A percentile compares a stretch with the other conserved stretches of the same genome.
Conservation (phyloP, 768 basidiomycete species). For the Agaricus subrufescens region DNA sequence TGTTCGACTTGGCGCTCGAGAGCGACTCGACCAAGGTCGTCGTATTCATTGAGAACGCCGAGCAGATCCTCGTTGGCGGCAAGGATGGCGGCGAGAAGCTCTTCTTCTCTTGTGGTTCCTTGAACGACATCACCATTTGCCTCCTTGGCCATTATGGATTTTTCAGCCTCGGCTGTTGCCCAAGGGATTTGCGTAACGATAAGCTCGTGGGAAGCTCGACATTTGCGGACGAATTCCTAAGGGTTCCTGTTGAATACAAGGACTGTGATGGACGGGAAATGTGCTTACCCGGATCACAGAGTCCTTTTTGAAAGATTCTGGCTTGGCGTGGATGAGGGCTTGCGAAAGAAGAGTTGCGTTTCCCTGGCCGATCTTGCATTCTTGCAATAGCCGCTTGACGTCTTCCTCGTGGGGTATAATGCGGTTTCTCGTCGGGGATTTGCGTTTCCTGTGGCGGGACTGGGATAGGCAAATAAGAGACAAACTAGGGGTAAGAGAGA, state of each 20-base stretch:
- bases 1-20: slow-evolving; percentile 62
- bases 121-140: slow-evolving; percentile 12
- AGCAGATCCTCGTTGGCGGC: slow-evolving; percentile 69
- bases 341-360: slow-evolving; percentile 74
- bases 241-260: neutral
- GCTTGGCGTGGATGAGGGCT: slow-evolving; percentile 62
- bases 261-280: neutral
- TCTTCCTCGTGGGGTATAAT: slow-evolving; percentile 78
- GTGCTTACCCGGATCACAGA: slow-evolving; percentile 62
- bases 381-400: slow-evolving; percentile 75
- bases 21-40: slow-evolving; percentile 71
- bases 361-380: slow-evolving; percentile 80
- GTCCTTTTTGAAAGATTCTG: slow-evolving; percentile 62
- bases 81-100: slow-evolving; percentile 67
- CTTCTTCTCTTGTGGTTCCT: slow-evolving; percentile 66
- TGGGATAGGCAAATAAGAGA: neutral
- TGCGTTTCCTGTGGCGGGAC: slow-evolving; percentile 29
- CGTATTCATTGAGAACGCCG: slow-evolving; percentile 66
- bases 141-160: slow-evolving; percentile 32
- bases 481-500: neutral
- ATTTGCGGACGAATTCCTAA: slow-evolving; percentile 82
- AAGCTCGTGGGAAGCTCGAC: slow-evolving; percentile 77
- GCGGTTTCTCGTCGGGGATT: slow-evolving; percentile 32
- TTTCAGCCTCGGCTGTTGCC: slow-evolving; percentile 81
- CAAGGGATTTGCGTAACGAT: slow-evolving; percentile 87